Conservation (phyloP, 495 filamentous ascomycete species). For the Xylaria cubensis region DNA sequence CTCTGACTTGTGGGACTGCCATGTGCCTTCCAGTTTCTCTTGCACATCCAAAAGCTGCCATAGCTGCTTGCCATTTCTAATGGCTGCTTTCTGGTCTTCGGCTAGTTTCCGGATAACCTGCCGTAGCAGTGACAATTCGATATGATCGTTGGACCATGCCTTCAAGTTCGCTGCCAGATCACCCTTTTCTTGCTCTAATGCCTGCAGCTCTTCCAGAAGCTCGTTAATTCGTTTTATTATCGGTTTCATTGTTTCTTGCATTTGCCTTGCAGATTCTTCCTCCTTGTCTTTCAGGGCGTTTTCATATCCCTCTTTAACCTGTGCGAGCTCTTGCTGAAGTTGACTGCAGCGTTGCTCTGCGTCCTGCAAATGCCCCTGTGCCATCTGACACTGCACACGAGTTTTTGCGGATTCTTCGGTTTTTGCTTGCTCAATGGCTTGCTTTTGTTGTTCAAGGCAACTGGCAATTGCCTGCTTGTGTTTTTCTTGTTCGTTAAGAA, state of each 20-base stretch:
- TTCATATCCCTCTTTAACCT: constrained; percentile 23
- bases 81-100: constrained; percentile 29
- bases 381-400: constrained; percentile 21
- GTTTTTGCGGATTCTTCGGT: constrained; percentile 30
- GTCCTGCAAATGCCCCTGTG: constrained; percentile 32
- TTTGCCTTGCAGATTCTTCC: constrained; percentile 27
- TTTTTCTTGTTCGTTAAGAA: constrained; percentile 28
- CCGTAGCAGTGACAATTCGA: constrained; percentile 35
- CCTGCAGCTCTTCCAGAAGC: constrained; percentile 25
- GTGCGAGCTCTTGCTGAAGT: constrained; percentile 34
- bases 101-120: constrained; percentile 33
- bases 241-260: constrained; percentile 27
- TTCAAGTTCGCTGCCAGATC: constrained; percentile 32
- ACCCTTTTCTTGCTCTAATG: constrained; percentile 28
- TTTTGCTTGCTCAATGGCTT: constrained; percentile 27
- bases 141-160: constrained; percentile 34
- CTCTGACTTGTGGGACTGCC: constrained; percentile 31
- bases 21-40: constrained; percentile 34
- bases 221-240: constrained; percentile 19
- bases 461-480: constrained; percentile 26
- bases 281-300: constrained; percentile 18
- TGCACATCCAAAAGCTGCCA: constrained; percentile 33
- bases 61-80: constrained; percentile 30
- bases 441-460: constrained; percentile 31
- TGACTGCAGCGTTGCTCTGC: constrained; percentile 25